Base-by-base conservation (phyloP, 495 filamentous ascomycete species). In the Chaetomium tenue region DNA sequence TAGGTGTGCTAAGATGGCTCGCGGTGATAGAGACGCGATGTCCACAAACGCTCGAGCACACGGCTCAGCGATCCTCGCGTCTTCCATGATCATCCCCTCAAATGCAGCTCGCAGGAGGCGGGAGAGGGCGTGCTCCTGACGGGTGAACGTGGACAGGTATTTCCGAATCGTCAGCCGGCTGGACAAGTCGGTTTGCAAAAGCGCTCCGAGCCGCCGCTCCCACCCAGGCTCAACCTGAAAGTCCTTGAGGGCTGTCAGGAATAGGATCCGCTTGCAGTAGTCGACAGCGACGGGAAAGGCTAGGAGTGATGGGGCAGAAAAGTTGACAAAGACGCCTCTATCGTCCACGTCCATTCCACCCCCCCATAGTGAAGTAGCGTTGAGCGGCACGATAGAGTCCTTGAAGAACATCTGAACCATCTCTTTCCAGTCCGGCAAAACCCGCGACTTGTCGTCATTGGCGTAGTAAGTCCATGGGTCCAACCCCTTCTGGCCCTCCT, bases 401-500 rank as follows among this genome's bases (percentile, higher is more conserved):
- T 56, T 70, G 70, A 85, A 85, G 65, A 83, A 79, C 33, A 70
- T 67, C 1, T 71, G 57, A 4, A 76, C 75, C 76, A 85, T 72
- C 53, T 78, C 66, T 30, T 65, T 69, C 81, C 82, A 86, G 40
- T 79, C 74, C 0, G 83, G 83, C 22, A 84, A 63, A 37, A 66
- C 64, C 16, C 65, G 67, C 1, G 66, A 62, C 61, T 72, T 74
- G 37, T 78, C 75, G 1, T 73, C 68, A 33, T 75, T 74, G 63
- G 66, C 77, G 60, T 72, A 78, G 58, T 78, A 79, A 55, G 72
- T 81, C 82, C 79, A 83, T 1, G 77, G 81, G 64, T 83, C 88
- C 2, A 96, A 83, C 3, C 94, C 94, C 73, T 93, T 92, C 63
- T 85, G 89, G 3, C 91, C 94, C 76, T 98, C 93, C 72, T 98